Conservation (phyloP, 2,329 filamentous ascomycete genomes). For the Xylariaceae sp. region DNA sequence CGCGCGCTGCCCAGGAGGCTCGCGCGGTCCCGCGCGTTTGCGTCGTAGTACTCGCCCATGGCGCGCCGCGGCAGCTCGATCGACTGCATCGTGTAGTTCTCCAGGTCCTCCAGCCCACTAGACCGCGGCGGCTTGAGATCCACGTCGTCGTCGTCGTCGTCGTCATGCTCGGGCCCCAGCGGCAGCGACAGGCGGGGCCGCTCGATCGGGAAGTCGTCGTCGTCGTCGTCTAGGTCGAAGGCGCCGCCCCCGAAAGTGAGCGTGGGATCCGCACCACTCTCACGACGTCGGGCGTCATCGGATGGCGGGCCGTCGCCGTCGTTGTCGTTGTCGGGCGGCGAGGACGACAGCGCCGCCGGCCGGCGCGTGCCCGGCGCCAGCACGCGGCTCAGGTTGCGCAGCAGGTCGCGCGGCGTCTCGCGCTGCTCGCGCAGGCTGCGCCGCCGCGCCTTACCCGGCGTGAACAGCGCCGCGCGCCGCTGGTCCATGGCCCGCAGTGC, state of each 20-base stretch:
- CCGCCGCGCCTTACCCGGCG: conserved; percentile 51
- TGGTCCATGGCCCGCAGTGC: conserved; percentile 51
- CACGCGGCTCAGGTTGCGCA: conserved; percentile 44
- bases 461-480: conserved; percentile 52
- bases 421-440: conserved; percentile 48
- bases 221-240: conserved; percentile 43
- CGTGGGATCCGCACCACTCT: too few species aligned
- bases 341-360: conserved; percentile 34
- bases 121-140: conserved; percentile 46
- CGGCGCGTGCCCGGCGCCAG: conserved; percentile 42
- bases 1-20: conserved; percentile 44
- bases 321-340: conserved; percentile 27
- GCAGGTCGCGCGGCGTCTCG: conserved; percentile 26
- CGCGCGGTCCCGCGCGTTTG: conserved; percentile 37
- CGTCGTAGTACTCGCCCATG: conserved; percentile 35
- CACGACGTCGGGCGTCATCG: too few species aligned
- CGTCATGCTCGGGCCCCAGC: conserved; percentile 39
- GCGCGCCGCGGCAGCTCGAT: conserved; percentile 52
- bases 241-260: conserved; percentile 22
- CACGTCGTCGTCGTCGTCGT: conserved; percentile 33
- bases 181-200: conserved; percentile 49
- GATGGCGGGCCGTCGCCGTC: too few species aligned
- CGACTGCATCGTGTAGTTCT: conserved; percentile 51
- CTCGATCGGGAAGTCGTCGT: conserved; percentile 42
- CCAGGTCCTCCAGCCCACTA: conserved; percentile 45